These are phyloP conservation scores for Aphanocladium album DNA, from an alignment of 2,329 filamentous ascomycete genomes.

Conservation along the genomic window DNA sequence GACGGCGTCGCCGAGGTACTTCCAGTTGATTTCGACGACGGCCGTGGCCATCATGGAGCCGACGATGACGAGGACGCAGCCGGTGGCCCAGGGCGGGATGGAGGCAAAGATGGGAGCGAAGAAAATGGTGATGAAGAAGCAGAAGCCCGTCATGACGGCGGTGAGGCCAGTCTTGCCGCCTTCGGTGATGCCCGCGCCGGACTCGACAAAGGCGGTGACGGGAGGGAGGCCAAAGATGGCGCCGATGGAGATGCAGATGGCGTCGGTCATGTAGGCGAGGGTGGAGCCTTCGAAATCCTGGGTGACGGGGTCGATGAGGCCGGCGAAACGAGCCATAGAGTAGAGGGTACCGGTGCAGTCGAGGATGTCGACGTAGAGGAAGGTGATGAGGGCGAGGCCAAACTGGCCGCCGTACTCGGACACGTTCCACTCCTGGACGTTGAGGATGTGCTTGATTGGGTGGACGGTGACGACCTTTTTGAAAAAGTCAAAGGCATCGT, in stretches of 20 bases:
- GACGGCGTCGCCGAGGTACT: conserved; percentile 75
- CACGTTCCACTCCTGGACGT: conserved; percentile 70
- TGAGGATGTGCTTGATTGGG: conserved; percentile 63
- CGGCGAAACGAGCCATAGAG: conserved; percentile 81
- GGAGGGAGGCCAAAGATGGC: conserved; percentile 73
- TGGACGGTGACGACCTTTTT: conserved; percentile 83
- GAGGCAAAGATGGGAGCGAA: conserved; percentile 88
- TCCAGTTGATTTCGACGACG: conserved; percentile 83
- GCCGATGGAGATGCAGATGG: conserved; percentile 71
- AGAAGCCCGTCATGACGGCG: conserved; percentile 69
- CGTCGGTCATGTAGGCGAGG: conserved; percentile 78
- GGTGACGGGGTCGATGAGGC: conserved; percentile 73
- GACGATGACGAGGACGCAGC: conserved; percentile 80
- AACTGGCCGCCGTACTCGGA: conserved; percentile 67
- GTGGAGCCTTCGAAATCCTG: conserved; percentile 85
- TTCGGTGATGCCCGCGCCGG: conserved; percentile 84
- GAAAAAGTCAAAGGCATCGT: conserved; percentile 78
- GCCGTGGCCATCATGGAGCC: conserved; percentile 81
- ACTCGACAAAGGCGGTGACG: conserved; percentile 83
- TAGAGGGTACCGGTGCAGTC: conserved; percentile 84
- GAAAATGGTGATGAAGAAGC: conserved; percentile 83
- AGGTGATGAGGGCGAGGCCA: conserved; percentile 78
- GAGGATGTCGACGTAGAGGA: conserved; percentile 86
- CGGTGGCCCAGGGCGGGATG: conserved; percentile 84
- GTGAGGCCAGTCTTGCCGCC: conserved; percentile 83